Evolutionary conservation across 306 rosid genomes (phyloP).

Genomic region (Pterocarpus macrocarpus): DNA sequence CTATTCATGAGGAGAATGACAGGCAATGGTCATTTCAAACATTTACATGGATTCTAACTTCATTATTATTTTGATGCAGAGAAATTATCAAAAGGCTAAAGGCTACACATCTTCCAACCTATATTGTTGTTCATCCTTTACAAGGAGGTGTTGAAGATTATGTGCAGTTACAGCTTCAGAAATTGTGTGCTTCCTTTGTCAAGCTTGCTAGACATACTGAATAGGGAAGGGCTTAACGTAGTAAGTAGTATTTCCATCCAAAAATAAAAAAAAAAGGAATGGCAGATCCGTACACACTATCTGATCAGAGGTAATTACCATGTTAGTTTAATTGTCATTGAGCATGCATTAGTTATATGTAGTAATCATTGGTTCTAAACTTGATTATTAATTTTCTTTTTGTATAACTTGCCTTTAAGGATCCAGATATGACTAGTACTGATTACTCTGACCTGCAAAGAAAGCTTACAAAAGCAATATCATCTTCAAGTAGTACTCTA

Average conservation of each 20-base stretch:
- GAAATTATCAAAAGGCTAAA: no score
- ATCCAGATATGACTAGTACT: constrained; percentile 27
- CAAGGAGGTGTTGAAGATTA: constrained; percentile 61
- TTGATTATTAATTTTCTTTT: constrained; percentile 15
- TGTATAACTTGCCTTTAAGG: constrained; percentile 47
- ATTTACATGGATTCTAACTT: no score
- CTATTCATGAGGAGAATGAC: constrained; percentile 29
- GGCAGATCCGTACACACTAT: constrained; percentile 53
- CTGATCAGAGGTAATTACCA: constrained; percentile 58
- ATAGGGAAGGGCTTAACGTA: constrained; percentile 60
- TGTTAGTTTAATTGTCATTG: not conserved
- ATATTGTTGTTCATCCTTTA: constrained; percentile 55
- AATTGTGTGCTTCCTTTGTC: constrained; percentile 53
- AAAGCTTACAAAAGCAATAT: constrained; percentile 57
- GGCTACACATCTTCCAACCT: not conserved
- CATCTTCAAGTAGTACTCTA: constrained; percentile 14
- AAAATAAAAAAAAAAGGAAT: not conserved
- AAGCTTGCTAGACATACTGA: constrained; percentile 49
- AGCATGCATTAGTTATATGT: not conserved
- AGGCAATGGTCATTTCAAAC: not conserved
- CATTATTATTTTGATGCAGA: no score
- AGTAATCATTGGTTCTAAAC: not conserved
- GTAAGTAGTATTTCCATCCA: constrained; percentile 53
- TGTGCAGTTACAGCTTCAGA: constrained; percentile 47
- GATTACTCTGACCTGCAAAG: constrained; percentile 58